Conservation (phyloP, 176 grass and related monocot genomes). For the Bolboschoenus planiculmis region DNA sequence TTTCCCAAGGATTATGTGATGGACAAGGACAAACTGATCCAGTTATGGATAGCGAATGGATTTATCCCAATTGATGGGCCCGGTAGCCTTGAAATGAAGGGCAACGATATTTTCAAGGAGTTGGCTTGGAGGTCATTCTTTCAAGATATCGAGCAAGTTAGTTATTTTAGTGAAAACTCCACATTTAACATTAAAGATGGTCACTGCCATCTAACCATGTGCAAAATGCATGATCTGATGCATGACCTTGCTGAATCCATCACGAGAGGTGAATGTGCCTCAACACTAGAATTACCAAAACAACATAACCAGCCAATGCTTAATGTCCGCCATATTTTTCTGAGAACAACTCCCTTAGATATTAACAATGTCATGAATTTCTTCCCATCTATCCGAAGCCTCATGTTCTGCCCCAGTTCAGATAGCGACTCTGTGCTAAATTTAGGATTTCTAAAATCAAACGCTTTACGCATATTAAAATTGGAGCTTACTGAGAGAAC, state of each 20-base stretch:
- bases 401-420: no score
- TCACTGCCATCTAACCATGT: not conserved
- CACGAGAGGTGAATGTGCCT: not conserved
- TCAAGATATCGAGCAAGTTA: not conserved
- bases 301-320: not conserved
- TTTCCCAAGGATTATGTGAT: conserved; percentile 24
- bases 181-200: not conserved
- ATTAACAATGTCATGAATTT: not conserved
- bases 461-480: conserved; percentile 7
- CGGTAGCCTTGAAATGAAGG: not conserved
- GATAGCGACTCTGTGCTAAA: no score
- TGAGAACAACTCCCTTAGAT: not conserved
- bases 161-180: not conserved
- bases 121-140: conserved; percentile 29
- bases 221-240: conserved; percentile 32
- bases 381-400: not conserved
- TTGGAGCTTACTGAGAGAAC: not conserved
- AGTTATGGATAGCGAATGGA: conserved; percentile 24
- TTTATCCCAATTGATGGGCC: conserved; percentile 5
- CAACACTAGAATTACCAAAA: not conserved
- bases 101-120: conserved; percentile 10
- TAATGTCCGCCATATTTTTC: not conserved
- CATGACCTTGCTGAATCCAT: conserved; percentile 14
- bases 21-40: conserved; percentile 24
- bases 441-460: conserved; percentile 19